A percentile compares a stretch with the other conserved stretches of the same genome.
These are phyloP conservation scores for Aegilops sharonensis DNA, from an alignment of 176 grass and related monocot genomes.

Conservation along the genomic window DNA sequence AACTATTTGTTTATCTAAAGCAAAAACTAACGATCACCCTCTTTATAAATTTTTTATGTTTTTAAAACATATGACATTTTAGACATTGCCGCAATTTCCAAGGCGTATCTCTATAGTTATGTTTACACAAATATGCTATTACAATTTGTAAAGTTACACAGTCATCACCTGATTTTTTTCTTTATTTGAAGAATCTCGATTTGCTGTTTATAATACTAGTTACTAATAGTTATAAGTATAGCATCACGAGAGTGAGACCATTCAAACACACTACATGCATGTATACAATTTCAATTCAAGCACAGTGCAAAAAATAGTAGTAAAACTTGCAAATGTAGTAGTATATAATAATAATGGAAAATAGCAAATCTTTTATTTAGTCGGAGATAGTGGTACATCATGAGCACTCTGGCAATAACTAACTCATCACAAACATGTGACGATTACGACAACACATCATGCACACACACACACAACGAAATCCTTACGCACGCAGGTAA, in stretches of 20 bases:
- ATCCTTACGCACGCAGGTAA: neutral
- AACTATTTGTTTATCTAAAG: neutral
- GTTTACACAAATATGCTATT: neutral
- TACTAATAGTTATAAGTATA: neutral
- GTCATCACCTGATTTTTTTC: neutral
- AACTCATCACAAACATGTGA: slow-evolving; percentile 2
- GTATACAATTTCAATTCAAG: neutral
- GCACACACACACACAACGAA: neutral
- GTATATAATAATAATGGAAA: neutral
- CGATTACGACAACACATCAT: neutral
- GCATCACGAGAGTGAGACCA: neutral
- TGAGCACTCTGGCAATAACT: neutral
- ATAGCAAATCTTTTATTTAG: neutral
- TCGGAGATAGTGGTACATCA: neutral
- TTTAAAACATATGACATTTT: neutral
- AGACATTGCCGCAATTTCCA: neutral
- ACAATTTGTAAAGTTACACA: neutral
- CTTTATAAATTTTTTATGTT: neutral
- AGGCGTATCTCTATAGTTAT: neutral
- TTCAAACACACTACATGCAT: neutral
- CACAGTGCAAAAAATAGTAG: neutral
- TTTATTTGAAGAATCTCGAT: neutral
- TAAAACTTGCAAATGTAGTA: neutral
- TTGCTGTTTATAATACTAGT: neutral
- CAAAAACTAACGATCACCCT: neutral